Evolutionary conservation across 1,139 yeast genomes (phyloP).

Genomic region (Chernovozyma aurita): DNA sequence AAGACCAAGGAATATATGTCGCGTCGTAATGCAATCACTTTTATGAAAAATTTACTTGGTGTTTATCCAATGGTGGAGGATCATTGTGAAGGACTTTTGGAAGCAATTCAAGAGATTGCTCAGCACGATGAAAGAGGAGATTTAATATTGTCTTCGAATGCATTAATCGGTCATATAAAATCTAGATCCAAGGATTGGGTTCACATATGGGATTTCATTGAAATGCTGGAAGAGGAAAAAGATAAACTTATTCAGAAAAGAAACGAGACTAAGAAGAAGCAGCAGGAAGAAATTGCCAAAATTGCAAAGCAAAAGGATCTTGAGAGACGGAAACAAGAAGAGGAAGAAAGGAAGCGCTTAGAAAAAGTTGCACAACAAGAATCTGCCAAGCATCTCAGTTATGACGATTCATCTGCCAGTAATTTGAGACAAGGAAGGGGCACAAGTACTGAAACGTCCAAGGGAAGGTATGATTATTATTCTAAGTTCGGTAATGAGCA

Average conservation of each 20-base stretch:
- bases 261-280: slow-evolving; percentile 15
- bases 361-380: slow-evolving; percentile 17
- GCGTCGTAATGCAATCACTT: slow-evolving; percentile 74
- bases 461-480: slow-evolving; percentile 26
- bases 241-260: slow-evolving; percentile 19
- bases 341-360: slow-evolving; percentile 20
- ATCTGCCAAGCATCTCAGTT: slow-evolving; percentile 9
- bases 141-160: slow-evolving; percentile 72
- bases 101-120: slow-evolving; percentile 46
- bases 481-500: slow-evolving; percentile 18
- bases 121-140: slow-evolving; percentile 69
- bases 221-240: slow-evolving; percentile 34
- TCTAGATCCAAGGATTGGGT: slow-evolving; percentile 57
- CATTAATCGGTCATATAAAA: slow-evolving; percentile 68
- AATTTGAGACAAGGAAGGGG: slow-evolving; percentile 9
- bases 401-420: slow-evolving; percentile 5
- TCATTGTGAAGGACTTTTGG: slow-evolving; percentile 56
- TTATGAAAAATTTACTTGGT: slow-evolving; percentile 63
- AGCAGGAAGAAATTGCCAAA: slow-evolving; percentile 12
- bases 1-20: slow-evolving; percentile 68
- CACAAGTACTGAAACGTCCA: slow-evolving; percentile 4
- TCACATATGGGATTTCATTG: slow-evolving; percentile 53
- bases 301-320: slow-evolving; percentile 16
- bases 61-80: slow-evolving; percentile 67
- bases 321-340: slow-evolving; percentile 13